phyloP scores from a whole-genome alignment of 106 monocot species.

The Dendrobium catenatum region DNA sequence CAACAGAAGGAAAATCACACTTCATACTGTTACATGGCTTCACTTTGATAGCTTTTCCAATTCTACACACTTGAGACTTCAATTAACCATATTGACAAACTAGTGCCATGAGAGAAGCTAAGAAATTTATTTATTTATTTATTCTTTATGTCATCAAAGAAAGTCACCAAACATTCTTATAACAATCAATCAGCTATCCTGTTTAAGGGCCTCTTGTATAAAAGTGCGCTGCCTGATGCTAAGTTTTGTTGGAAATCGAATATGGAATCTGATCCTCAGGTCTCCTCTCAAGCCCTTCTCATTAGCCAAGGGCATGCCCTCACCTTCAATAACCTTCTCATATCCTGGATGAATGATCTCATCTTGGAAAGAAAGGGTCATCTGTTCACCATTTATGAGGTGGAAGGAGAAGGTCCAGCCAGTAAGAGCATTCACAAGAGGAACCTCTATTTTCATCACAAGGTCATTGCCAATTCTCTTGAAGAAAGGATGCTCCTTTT shows the following conservation, averaged over 20 bases:
- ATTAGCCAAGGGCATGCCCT: constrained; percentile 59
- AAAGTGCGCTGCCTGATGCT: not conserved
- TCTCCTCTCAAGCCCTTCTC: constrained; percentile 45
- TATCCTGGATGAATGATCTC: constrained; percentile 61
- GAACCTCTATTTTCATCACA: constrained; percentile 55
- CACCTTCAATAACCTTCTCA: constrained; percentile 58
- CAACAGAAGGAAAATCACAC: no score
- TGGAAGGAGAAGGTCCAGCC: constrained; percentile 64
- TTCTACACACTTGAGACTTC: no score
- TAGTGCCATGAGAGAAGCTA: not conserved
- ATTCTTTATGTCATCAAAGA: not conserved
- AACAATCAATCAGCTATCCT: not conserved
- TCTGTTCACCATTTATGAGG: constrained; percentile 48
- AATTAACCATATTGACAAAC: no score
- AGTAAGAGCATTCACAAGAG: constrained; percentile 55
- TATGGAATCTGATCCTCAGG: constrained; percentile 44
- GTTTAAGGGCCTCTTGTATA: not conserved
- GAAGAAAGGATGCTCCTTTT: constrained; percentile 61
- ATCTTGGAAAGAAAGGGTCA: constrained; percentile 38
- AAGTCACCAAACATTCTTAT: not conserved
- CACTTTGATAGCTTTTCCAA: no score
- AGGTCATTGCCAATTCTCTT: constrained; percentile 62
- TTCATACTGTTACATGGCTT: no score
- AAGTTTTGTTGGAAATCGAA: not conserved
- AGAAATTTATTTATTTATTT: not conserved